Conservation (phyloP, 495 filamentous ascomycete species). For the Tuber indicum region DNA sequence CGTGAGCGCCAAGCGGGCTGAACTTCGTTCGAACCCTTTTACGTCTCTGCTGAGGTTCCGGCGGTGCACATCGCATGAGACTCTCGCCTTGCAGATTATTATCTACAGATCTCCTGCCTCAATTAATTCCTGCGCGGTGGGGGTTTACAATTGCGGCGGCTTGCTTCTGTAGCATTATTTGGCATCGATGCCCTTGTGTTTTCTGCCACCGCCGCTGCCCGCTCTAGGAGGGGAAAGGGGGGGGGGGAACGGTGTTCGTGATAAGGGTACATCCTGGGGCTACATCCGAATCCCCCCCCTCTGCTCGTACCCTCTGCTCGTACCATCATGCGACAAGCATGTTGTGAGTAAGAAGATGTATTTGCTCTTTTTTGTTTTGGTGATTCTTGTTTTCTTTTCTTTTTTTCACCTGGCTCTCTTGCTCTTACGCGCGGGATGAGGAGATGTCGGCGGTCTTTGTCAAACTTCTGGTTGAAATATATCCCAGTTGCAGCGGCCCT, state of each 20-base stretch:
- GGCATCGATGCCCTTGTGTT: background rate
- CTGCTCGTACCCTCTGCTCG: constrained; percentile 4
- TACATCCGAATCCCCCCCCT: constrained; percentile 8
- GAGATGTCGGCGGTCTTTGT: constrained; percentile 14
- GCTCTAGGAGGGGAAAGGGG: constrained; percentile 4
- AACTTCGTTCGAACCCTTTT: constrained; percentile 34
- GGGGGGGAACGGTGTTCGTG: constrained; percentile 11
- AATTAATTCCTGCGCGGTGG: constrained; percentile 29
- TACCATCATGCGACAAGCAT: constrained; percentile 1
- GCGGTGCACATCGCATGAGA: constrained; percentile 30
- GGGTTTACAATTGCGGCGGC: constrained; percentile 28
- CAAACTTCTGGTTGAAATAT: constrained; percentile 34
- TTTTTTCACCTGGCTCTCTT: constrained; percentile 17
- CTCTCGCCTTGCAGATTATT: constrained; percentile 33
- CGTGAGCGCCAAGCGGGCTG: constrained; percentile 5
- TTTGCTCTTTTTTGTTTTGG: constrained; percentile 22
- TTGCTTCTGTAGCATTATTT: constrained; percentile 34
- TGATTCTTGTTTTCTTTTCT: constrained; percentile 12
- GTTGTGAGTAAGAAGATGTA: constrained; percentile 28
- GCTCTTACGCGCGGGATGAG: background rate
- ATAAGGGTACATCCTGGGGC: constrained; percentile 23
- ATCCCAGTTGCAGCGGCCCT: constrained; percentile 36
- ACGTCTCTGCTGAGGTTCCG: constrained; percentile 32
- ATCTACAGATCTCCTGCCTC: constrained; percentile 27
- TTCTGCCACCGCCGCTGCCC: background rate